A percentile compares a stretch with the other conserved stretches of the same genome.
These are phyloP conservation scores for Globisporangium emineosum DNA, from an alignment of 352 stramenopile genomes.

Conservation along the genomic window DNA sequence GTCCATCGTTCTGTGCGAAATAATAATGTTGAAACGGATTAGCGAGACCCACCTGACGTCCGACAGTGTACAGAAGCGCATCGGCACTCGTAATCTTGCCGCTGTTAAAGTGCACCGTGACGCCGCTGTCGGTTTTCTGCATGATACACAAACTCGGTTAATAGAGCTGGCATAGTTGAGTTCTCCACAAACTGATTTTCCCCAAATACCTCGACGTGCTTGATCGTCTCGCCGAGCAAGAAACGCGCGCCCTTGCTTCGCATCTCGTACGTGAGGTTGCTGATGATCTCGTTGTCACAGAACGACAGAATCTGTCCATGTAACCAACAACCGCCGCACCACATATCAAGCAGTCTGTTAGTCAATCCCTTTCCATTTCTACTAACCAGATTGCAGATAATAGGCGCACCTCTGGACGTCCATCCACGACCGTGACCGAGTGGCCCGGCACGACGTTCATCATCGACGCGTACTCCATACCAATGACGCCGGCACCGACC, in stretches of 20 bases:
- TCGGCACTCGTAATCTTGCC: conserved; percentile 73
- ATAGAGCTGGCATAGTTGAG: background rate
- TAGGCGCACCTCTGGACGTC: conserved; percentile 35
- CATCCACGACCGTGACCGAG: conserved; percentile 85
- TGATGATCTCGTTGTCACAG: conserved; percentile 84
- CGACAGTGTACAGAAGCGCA: conserved; percentile 77
- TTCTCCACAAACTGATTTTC: no score
- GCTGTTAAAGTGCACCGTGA: conserved; percentile 73
- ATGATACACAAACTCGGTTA: background rate
- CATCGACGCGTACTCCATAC: conserved; percentile 92
- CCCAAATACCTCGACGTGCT: conserved; percentile 68
- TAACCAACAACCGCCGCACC: background rate
- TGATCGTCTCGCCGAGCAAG: conserved; percentile 74
- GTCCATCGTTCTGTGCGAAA: background rate
- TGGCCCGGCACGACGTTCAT: conserved; percentile 86
- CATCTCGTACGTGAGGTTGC: conserved; percentile 88
- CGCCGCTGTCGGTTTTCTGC: conserved; percentile 46
- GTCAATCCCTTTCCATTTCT: background rate
- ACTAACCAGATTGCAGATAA: background rate
- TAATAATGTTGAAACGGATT: conserved; percentile 7
- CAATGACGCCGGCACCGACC: conserved; percentile 83
- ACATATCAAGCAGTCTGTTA: background rate
- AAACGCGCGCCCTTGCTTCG: conserved; percentile 86
- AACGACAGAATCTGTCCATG: conserved; percentile 66
- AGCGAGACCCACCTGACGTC: conserved; percentile 40